Base-by-base conservation (phyloP, 352 stramenopile species). In the Pythium coloratum region DNA sequence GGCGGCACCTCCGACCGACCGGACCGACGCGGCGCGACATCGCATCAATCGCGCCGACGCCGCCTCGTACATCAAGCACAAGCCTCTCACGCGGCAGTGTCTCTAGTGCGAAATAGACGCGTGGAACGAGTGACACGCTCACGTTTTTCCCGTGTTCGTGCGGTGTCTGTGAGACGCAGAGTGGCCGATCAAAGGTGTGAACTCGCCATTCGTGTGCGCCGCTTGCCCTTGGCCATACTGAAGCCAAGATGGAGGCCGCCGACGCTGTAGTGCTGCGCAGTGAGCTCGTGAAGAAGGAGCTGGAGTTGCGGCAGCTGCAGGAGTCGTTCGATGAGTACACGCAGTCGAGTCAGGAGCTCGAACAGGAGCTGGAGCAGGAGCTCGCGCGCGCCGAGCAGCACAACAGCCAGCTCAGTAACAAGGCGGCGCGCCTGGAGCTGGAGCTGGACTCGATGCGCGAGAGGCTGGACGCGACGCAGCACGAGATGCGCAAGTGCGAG, bases 321-420 rank as follows among this genome's bases (percentile, higher is more conserved):
- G 73, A 89, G 54, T 78, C 86, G 62, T 93, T 91, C 63, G 85
- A 93, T 69, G 82, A 93, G 72, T 93, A 87, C 72, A 91, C 85
- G 53, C 80, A 90, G 75, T 93, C 85, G 55, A 93, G 85, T 56
- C 81, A 91, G 44, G 85, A 93, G 72, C 74, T 93, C 26, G 85
- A 93, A 63, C 73, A 80, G 47, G 85, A 93, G 63, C 71, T 93
- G 6, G 85, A 93, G 72, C 79, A 90, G 60, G 85, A 93, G 62
- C 75, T 93, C 32, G 74, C 75, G 58, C 82, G 85, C 46, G 68
- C 84, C 53, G 85, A 93, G 72, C 78, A 75, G 67, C 73, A 74
- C 34, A 84, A 80, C 33, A 51, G 61, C 3, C 71, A 85, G 32
- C 63, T 93, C 12, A 55, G 67, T 7, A 69, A 44, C n/a, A 81